Evolutionary conservation across 2,329 filamentous ascomycete species (phyloP), one percentile per base, ranked within the genome.

Genomic region (Penicillium nordicum): DNA sequence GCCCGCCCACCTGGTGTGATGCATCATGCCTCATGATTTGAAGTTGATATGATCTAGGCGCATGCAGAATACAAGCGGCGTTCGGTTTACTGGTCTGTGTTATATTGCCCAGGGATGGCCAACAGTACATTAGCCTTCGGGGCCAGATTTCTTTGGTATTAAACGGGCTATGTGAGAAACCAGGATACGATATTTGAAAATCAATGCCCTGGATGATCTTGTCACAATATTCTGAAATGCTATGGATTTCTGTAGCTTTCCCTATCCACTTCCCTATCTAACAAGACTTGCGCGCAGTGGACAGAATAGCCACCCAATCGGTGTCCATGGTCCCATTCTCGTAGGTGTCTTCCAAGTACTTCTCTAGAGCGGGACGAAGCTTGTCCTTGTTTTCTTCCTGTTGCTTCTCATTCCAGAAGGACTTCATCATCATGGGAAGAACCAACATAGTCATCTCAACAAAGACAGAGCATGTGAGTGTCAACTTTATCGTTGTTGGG

Each of bases 1-100:
- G 62, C 68, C 46, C 72, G 74, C 30, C 57, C 68, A 49, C 69
- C 72, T 53, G 68, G 68, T 30, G 74, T 74, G 44, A 65, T 74
- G 21, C 72, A 68, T 43, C 71, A 72, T 46, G 67, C 68, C 59
- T 74, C 73, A 70, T 74, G 65, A 69, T 53, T 53, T 63, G 49
- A 57, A 32, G 49, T 52, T 55, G 25, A 50, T 50, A 47, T 18
- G 52, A 29, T 23, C 23, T 30, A 53, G 43, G 58, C 30, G 41
- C 41, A 55, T 41, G 60, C 48, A 63, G 53, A 54, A 52, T 61
- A 62, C 54, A 61, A 60, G 57, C 57, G 71, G 70, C 65, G 69
- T 72, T 72, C 55, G 68, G 66, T 63, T 69, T 52, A 65, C 58
- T 65, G 41, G 48, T 61, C 62, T 65, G 55, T 70, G 61, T 63